These are phyloP conservation scores for Leptodermis oblonga DNA, from an alignment of 257 asterid species.

Conservation along the genomic window DNA sequence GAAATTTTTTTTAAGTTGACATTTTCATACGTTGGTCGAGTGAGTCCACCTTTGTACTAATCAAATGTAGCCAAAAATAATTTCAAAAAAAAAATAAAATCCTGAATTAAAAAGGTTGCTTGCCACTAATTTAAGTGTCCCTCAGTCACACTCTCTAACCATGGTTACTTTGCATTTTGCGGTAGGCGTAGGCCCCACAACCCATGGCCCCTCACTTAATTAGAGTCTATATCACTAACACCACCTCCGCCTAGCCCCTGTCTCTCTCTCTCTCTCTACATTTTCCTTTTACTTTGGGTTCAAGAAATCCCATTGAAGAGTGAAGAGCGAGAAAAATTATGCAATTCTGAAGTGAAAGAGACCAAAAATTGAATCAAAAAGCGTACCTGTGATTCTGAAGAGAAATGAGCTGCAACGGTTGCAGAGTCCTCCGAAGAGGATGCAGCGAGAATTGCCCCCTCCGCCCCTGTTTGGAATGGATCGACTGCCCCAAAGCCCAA, in stretches of 20 bases:
- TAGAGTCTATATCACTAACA: neutral
- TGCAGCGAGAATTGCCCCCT: conserved; percentile 68
- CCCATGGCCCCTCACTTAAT: neutral
- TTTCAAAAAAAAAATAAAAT: no score
- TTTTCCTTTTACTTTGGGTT: conserved; percentile 18
- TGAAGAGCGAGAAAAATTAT: neutral
- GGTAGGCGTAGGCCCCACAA: neutral
- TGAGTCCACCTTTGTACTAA: no score
- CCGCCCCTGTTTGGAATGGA: conserved; percentile 80
- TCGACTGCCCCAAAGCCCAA: conserved; percentile 59
- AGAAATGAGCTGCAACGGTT: conserved; percentile 92
- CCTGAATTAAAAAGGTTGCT: no score
- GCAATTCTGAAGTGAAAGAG: neutral
- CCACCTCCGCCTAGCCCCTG: neutral
- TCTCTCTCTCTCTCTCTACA: conserved; percentile 12
- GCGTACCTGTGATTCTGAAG: neutral
- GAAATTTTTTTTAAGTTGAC: no score
- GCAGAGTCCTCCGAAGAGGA: conserved; percentile 74
- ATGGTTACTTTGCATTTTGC: conserved; percentile 1
- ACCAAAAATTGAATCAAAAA: neutral
- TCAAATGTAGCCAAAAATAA: no score
- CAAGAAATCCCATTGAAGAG: conserved; percentile 13
- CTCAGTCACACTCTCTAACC: neutral
- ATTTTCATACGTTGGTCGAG: no score
- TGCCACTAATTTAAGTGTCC: no score